Evolutionary conservation across 768 basidiomycete genomes (phyloP), one percentile per base, ranked within the genome.

Genomic region (Podaxis mareebaensis): DNA sequence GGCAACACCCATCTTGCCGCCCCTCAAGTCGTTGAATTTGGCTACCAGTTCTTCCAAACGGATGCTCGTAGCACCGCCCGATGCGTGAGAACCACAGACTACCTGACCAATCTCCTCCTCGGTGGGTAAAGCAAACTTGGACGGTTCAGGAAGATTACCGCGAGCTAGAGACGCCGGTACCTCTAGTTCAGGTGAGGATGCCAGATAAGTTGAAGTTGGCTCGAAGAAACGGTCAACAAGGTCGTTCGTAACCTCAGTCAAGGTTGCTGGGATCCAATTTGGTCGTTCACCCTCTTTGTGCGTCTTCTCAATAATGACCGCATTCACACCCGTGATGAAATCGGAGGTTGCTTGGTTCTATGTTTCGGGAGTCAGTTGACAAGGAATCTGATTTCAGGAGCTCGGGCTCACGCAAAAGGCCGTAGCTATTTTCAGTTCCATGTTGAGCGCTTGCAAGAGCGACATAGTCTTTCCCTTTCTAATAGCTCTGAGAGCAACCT

Each of bases 361-460:
- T 20, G 66, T 58, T 60, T 59, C 54, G 54, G 59, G 60, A 59
- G 57, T 67, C 30, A 69, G 51, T 62, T 51, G 61, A 64, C 26
- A 68, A 44, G 54, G 58, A 60, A 63, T 62, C 46, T 54, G 33
- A 24, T 36, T 65, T 44, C 38, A 66, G 67, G 55, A 53, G 30
- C 46, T 42, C 60, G 58, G 62, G 85, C 93, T 79, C 75, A 96
- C 95, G 68, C 92, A 92, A 74, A 87, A 96, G 15, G 94, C 95
- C 38, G 91, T 87, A 20, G 93, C 95, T 70, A 98, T 90, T 67
- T 85, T 85, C 66, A 95, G 79, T 71, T 99, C 96, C 87, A 91
- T 93, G 67, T 90, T 78, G 64, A 99, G 78, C 1, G 85, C 86
- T 62, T 91, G 81, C 4, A 81, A 77, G 44, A 99, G 78, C 2